phyloP scores from a whole-genome alignment of 768 basidiomycete species.

The Bullera alba region DNA sequence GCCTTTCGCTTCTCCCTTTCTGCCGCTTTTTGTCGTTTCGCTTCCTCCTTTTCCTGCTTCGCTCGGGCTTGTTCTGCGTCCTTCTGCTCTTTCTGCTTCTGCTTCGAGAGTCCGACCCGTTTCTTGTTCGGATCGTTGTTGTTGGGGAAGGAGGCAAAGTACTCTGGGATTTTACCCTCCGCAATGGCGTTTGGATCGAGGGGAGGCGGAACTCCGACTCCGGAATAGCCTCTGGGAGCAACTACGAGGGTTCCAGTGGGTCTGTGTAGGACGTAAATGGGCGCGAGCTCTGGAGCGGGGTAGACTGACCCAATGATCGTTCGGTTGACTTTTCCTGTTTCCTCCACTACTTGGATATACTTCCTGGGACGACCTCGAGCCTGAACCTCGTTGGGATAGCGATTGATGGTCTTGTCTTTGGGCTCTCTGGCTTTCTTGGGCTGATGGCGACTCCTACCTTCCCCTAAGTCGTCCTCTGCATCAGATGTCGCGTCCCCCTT shows the following conservation, averaged over 20 bases:
- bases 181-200: conserved; percentile 14
- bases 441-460: background rate
- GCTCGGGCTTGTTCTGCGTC: conserved; percentile 9
- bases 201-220: conserved; percentile 22
- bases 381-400: conserved; percentile 18
- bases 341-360: conserved; percentile 40
- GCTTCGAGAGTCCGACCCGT: too few relatives aligned
- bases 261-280: conserved; percentile 29
- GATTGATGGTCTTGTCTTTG: too few relatives aligned
- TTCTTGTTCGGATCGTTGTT: conserved; percentile 3
- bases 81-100: conserved; percentile 1
- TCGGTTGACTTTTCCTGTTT: conserved; percentile 40
- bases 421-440: conserved; percentile 3
- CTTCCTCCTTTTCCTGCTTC: background rate
- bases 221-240: conserved; percentile 24
- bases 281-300: conserved; percentile 24
- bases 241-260: conserved; percentile 23
- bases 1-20: background rate
- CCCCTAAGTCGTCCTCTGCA: background rate
- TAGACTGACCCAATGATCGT: conserved; percentile 24
- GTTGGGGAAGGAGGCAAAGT: conserved; percentile 16
- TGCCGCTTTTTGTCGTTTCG: background rate
- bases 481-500: conserved; percentile 1
- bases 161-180: conserved; percentile 21
- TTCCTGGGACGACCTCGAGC: conserved; percentile 39